Evolutionary conservation across 371 early-diverging fungal genomes (phyloP).

Genomic region (Lichtheimia ornata): DNA sequence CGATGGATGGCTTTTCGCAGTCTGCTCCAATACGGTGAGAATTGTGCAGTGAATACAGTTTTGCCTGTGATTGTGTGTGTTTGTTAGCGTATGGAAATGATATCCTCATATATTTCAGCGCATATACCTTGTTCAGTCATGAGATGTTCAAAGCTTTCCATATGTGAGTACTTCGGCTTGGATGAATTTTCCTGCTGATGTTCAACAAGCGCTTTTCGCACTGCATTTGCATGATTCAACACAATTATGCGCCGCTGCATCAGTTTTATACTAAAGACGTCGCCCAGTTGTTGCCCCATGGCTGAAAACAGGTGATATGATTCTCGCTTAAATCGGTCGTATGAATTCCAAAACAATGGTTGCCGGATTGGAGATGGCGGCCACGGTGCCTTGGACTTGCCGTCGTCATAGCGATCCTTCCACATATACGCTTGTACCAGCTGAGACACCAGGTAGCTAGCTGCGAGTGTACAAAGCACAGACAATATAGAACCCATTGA

Average conservation of each 20-base stretch:
- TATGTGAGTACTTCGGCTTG: neutral
- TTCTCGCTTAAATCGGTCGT: conserved; percentile 15
- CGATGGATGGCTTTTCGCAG: conserved; percentile 32
- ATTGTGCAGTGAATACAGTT: conserved; percentile 36
- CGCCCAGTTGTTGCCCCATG: conserved; percentile 31
- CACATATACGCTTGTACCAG: conserved; percentile 20
- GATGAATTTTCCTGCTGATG: conserved; percentile 42
- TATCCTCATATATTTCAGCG: neutral
- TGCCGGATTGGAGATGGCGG: conserved; percentile 28
- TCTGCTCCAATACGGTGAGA: conserved; percentile 35
- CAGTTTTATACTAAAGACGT: conserved; percentile 32
- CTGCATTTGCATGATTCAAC: conserved; percentile 28
- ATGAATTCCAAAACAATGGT: conserved; percentile 31
- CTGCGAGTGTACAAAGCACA: neutral
- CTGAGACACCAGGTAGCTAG: conserved; percentile 8
- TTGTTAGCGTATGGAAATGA: neutral
- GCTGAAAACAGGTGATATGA: conserved; percentile 29
- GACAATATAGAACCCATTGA: too few relatives aligned
- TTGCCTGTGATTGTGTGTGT: conserved; percentile 16
- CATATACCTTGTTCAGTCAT: conserved; percentile 34
- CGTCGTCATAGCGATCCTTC: conserved; percentile 37
- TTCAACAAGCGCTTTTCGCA: conserved; percentile 31
- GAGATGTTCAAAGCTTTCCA: conserved; percentile 29
- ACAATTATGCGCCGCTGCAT: conserved; percentile 39
- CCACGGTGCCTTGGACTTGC: conserved; percentile 38